phyloP scores from a whole-genome alignment of 139 green algal genomes.

The Picochlorum sp. region DNA sequence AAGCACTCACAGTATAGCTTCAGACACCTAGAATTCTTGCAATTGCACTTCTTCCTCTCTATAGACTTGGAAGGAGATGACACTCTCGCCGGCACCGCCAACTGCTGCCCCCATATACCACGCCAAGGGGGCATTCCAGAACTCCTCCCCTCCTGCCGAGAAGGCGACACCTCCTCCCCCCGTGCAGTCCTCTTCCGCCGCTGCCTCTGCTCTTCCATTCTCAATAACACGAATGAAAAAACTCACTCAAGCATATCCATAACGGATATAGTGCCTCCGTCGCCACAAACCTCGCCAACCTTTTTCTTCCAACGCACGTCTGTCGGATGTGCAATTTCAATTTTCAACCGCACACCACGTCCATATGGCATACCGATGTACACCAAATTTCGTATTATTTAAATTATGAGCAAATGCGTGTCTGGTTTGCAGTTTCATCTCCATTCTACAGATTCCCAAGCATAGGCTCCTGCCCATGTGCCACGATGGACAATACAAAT shows the following conservation, averaged over 20 bases:
- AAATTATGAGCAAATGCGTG: too few species aligned
- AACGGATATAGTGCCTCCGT: not conserved
- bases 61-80: not conserved
- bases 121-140: not conserved
- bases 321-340: not conserved
- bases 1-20: constrained; percentile 93
- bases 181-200: not conserved
- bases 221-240: not conserved
- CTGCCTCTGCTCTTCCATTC: constrained; percentile 3
- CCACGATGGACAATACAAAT: too few species aligned
- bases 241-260: not conserved
- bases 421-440: too few species aligned
- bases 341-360: not conserved
- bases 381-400: too few species aligned
- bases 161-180: not conserved
- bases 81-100: not conserved
- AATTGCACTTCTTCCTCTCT: constrained; percentile 58
- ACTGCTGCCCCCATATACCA: not conserved
- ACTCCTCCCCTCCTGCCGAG: not conserved
- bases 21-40: constrained; percentile 80
- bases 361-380: too few species aligned
- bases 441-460: too few species aligned
- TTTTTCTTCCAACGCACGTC: not conserved
- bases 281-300: not conserved
- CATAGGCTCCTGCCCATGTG: too few species aligned